A percentile compares a stretch with the other conserved stretches of the same genome.
These are phyloP conservation scores for Lyophyllum atratum DNA, from an alignment of 768 basidiomycete genomes.

Conservation along the genomic window DNA sequence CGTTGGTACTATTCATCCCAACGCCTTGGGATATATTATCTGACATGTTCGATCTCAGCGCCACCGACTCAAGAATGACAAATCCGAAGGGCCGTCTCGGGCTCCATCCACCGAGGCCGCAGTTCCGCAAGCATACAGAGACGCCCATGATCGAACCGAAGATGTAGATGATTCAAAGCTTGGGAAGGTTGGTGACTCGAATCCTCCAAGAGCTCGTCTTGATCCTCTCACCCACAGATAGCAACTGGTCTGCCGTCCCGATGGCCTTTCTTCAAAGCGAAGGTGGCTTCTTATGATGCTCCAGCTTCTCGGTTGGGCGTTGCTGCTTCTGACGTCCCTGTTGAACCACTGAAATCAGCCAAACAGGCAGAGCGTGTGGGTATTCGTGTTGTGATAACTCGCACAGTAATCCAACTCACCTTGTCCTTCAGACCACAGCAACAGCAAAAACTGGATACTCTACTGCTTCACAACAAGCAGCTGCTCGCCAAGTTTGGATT, in stretches of 20 bases:
- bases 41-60: not conserved
- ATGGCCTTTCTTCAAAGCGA: constrained; percentile 7
- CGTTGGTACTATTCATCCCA: not conserved
- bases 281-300: constrained; percentile 2
- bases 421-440: not conserved
- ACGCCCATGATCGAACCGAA: not conserved
- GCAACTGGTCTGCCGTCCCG: not conserved
- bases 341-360: not conserved
- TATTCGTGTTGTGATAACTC: constrained; percentile 25
- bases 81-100: not conserved
- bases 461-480: constrained; percentile 7
- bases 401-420: not conserved
- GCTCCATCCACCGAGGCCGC: not conserved
- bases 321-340: not conserved
- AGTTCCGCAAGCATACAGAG: not conserved
- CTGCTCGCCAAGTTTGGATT: not conserved
- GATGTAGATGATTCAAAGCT: not conserved
- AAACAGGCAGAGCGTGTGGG: constrained; percentile 43
- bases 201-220: not conserved
- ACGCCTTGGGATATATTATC: not conserved
- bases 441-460: not conserved
- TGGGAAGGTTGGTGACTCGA: not conserved
- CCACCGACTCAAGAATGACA: not conserved
- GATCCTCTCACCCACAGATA: not conserved
- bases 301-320: not conserved